A percentile compares a stretch with the other conserved stretches of the same genome.
phyloP scores from a whole-genome alignment of 2,329 filamentous ascomycete genomes.

The Capronia coronata region DNA sequence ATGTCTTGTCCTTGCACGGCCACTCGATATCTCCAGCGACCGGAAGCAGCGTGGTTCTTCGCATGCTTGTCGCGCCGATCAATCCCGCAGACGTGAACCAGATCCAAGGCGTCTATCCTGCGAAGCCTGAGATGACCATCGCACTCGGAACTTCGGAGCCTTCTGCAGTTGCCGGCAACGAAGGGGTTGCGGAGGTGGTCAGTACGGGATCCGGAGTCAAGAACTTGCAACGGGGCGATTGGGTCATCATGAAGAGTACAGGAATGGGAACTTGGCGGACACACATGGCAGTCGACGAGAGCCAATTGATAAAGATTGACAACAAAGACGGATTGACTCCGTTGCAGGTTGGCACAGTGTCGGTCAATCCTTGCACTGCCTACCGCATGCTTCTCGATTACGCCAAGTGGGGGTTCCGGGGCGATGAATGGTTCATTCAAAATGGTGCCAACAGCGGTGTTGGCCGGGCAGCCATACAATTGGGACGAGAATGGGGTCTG shows the following conservation, averaged over 20 bases:
- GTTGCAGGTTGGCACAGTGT: slow-evolving; percentile 77
- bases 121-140: slow-evolving; percentile 69
- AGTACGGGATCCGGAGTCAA: slow-evolving; percentile 57
- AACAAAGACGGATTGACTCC: slow-evolving; percentile 64
- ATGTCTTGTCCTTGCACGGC: slow-evolving; percentile 44
- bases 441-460: slow-evolving; percentile 96
- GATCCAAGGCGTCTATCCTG: slow-evolving; percentile 92
- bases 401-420: slow-evolving; percentile 48
- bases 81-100: slow-evolving; percentile 98
- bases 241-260: slow-evolving; percentile 80
- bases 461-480: slow-evolving; percentile 82
- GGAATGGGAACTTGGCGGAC: slow-evolving; percentile 94
- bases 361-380: slow-evolving; percentile 88
- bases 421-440: slow-evolving; percentile 93
- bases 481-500: slow-evolving; percentile 77
- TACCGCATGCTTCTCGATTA: slow-evolving; percentile 90
- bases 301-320: slow-evolving; percentile 61
- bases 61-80: slow-evolving; percentile 82
- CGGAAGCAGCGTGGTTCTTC: slow-evolving; percentile 66
- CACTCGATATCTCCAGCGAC: slow-evolving; percentile 46
- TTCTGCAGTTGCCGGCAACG: slow-evolving; percentile 76
- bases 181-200: slow-evolving; percentile 88
- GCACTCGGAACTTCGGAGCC: slow-evolving; percentile 70
- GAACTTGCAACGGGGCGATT: slow-evolving; percentile 69
- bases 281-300: slow-evolving; percentile 63